Base-by-base conservation (phyloP, 345 rosid species). In the Hirschfeldia incana region DNA sequence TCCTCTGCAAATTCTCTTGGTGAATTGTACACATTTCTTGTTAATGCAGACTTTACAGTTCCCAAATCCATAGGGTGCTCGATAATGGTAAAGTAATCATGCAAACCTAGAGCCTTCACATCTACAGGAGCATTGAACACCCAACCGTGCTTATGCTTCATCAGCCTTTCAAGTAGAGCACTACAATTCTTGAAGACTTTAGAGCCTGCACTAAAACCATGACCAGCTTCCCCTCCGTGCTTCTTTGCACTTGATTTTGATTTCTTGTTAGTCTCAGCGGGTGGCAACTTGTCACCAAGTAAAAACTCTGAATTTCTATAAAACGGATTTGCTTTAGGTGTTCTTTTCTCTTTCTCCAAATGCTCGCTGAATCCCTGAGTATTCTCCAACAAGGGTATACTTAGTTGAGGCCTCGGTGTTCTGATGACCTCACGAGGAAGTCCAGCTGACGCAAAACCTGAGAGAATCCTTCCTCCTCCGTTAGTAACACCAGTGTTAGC, bases 141-240 rank as follows among this genome's bases (percentile, higher is more conserved):
- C 98, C 99, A 95, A 73, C 93, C 98, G 85, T 90, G 91, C 86
- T 87, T 89, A 80, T 95, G 98, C 88, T 91, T 95, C 94, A 95
- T 91, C 85, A 95, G 79, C 77, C 84, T 90, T 79, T 91, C 98
- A 73, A 95, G 98, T 82, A 95, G 84, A 63, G 92, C 73, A 83
- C 81, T 82, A 63, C 98, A 95, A 77, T 72, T 88, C 87, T 89
- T 92, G 77, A 85, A 91, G 64, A 88, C 53, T 81, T 93, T 92
- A 65, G 84, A 81, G 8, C 88, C 84, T 16, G 83, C 55, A 29
- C 87, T 87, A 83, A 87, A 88, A 13, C 90, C 91, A 78, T 78
- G 85, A 21, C 88, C 92, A 32, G 57, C 27, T 4, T 89, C 92
- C 80, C 89, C 85, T 65, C 94, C 92, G 15, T 87, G 92, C 86